These are phyloP conservation scores for Priceomyces castillae DNA, from an alignment of 805 yeast species.

Conservation along the genomic window DNA sequence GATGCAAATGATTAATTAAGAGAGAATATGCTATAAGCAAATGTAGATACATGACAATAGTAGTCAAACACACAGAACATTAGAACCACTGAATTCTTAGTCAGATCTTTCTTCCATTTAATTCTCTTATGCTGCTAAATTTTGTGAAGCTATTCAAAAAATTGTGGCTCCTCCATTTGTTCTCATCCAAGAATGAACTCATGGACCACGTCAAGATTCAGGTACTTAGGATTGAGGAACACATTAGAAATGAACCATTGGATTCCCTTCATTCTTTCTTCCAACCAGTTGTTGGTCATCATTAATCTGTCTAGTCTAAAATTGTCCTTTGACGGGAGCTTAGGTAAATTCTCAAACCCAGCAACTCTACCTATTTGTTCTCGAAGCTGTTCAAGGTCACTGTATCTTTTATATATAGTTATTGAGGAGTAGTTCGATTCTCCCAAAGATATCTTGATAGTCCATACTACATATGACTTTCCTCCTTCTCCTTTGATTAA, in stretches of 20 bases:
- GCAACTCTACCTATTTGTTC: constrained; percentile 41
- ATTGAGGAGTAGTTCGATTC: constrained; percentile 41
- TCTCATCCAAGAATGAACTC: constrained; percentile 32
- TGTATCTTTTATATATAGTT: constrained; percentile 56
- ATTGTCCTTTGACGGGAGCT: constrained; percentile 50
- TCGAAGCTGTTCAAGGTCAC: constrained; percentile 57
- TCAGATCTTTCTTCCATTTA: too few relatives aligned
- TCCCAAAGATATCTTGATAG: constrained; percentile 34
- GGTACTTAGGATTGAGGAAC: constrained; percentile 47
- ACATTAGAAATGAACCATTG: constrained; percentile 60
- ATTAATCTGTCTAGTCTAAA: constrained; percentile 38
- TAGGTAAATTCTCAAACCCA: constrained; percentile 40
- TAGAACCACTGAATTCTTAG: too few relatives aligned
- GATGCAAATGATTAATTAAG: too few relatives aligned
- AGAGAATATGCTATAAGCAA: too few relatives aligned
- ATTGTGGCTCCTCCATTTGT: too few relatives aligned
- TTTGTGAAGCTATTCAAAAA: too few relatives aligned
- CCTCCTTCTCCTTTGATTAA: constrained; percentile 38
- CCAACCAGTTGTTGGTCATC: constrained; percentile 47
- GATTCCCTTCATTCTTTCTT: constrained; percentile 51
- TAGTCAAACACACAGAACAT: too few relatives aligned
- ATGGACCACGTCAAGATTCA: constrained; percentile 37
- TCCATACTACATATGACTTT: constrained; percentile 38
- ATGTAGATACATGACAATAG: too few relatives aligned
- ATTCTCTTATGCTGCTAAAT: too few relatives aligned